A percentile compares a stretch with the other conserved stretches of the same genome.
Conservation (phyloP, 805 yeast species). For the Limtongozyma cylindracea region DNA sequence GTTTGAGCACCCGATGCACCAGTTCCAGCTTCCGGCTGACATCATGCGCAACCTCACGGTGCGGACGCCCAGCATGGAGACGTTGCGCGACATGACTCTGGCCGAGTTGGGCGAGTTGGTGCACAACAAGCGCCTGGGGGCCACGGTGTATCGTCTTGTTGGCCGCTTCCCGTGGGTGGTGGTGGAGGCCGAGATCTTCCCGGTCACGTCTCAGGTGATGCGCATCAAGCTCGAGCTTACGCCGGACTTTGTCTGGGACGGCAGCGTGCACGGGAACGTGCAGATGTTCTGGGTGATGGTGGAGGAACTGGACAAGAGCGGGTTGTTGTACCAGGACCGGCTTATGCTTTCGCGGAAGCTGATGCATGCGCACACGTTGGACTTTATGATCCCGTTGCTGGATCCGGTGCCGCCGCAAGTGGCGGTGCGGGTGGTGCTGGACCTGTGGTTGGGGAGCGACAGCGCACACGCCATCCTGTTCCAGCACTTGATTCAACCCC, state of each 20-base stretch:
- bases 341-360: slow-evolving; percentile 39
- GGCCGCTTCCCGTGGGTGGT: slow-evolving; percentile 52
- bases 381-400: slow-evolving; percentile 75
- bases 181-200: slow-evolving; percentile 66
- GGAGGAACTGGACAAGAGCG: slow-evolving; percentile 57
- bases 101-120: slow-evolving; percentile 75
- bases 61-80: slow-evolving; percentile 45
- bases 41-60: slow-evolving; percentile 35
- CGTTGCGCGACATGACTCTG: slow-evolving; percentile 43
- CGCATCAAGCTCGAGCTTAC: slow-evolving; percentile 45
- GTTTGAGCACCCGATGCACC: slow-evolving; percentile 71
- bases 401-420: slow-evolving; percentile 86
- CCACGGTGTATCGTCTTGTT: slow-evolving; percentile 26
- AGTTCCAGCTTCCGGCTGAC: slow-evolving; percentile 55
- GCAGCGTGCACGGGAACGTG: slow-evolving; percentile 51
- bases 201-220: slow-evolving; percentile 72
- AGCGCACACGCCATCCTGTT: slow-evolving; percentile 56
- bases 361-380: slow-evolving; percentile 40
- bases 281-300: slow-evolving; percentile 86
- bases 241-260: slow-evolving; percentile 77
- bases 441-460: slow-evolving; percentile 78
- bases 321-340: slow-evolving; percentile 62
- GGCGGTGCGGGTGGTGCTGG: slow-evolving; percentile 56
- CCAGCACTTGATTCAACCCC: slow-evolving; percentile 75
- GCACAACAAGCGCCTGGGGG: slow-evolving; percentile 59